Evolutionary conservation across 2,329 filamentous ascomycete species (phyloP).

Genomic region (Bipolaris bicolor): DNA sequence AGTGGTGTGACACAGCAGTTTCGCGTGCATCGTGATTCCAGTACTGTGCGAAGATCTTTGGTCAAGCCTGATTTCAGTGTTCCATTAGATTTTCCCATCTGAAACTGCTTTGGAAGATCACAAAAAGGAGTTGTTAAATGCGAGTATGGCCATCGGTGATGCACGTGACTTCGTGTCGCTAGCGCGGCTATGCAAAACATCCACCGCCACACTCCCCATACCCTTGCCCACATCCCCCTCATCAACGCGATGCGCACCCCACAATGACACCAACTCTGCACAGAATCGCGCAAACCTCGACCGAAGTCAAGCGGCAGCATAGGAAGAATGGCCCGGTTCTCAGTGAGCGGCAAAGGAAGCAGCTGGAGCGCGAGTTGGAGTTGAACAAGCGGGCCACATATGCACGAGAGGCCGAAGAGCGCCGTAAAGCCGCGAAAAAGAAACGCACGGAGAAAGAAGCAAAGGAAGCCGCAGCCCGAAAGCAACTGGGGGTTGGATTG

Average conservation of each 20-base stretch:
- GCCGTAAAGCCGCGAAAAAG: conserved; percentile 37
- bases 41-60: neutral
- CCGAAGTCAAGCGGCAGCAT: conserved; percentile 43
- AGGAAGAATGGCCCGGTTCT: conserved; percentile 38
- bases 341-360: conserved; percentile 35
- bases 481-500: conserved; percentile 41
- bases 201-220: conserved; percentile 6
- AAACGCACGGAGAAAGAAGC: conserved; percentile 41
- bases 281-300: conserved; percentile 43
- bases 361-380: conserved; percentile 40
- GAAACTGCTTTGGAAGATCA: neutral
- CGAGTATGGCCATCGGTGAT: no score
- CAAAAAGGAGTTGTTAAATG: neutral
- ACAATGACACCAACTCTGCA: conserved; percentile 34
- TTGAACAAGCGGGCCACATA: conserved; percentile 43
- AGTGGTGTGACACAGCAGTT: neutral
- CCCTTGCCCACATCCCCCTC: conserved; percentile 5
- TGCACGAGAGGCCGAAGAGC: conserved; percentile 42
- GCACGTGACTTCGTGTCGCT: conserved; percentile 15
- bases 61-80: neutral
- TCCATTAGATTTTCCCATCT: neutral
- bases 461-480: conserved; percentile 38
- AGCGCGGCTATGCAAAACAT: conserved; percentile 14
- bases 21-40: neutral
- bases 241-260: conserved; percentile 13